Evolutionary conservation across 768 basidiomycete genomes (phyloP), one percentile per base, ranked within the genome.

Genomic region (Xerocomellus intermedius): DNA sequence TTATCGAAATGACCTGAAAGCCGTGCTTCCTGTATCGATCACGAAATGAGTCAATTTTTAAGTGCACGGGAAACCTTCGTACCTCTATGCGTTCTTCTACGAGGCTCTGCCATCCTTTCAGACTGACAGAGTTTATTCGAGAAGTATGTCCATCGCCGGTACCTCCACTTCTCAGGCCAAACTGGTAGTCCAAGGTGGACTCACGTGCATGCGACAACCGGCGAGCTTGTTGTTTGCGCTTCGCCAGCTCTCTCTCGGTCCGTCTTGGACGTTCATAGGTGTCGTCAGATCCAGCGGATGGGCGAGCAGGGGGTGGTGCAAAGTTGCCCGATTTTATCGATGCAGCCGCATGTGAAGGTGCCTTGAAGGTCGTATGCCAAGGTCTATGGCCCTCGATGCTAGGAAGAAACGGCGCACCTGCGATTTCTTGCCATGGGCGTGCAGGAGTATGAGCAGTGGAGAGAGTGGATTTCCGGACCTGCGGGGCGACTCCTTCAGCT

Each of bases 71-170:
- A 42, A 19, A n/a, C 19, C 47, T 73, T 37, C 41, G 13, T 55
- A 86, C 91, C 80, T 94, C 86, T 64, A 94, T 91, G 51, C 79
- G 78, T 61, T 91, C 90, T 64, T 94, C 91, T 13, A 89, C 79
- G 48, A 93, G 73, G 52, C 79, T 81, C 14, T 79, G 77, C 88
- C 90, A 92, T 0, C 90, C 91, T 67, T 84, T 87, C 62, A 91
- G 56, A 41, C 74, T 81, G 19, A 80, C 77, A 14, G 91, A 85
- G 53, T 84, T 87, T 13, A 76, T 64, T 44, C 74, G 74, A 26
- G 66, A 66, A 28, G 39, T 17, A 22, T 42, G 36, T 38, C 38
- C 47, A 26, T 44, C 32, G 4, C 41, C 26, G 8, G 32, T 21
- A 9, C 46, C 49, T 22, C 64, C 60, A 16, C 64, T 66, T 58